phyloP scores from a whole-genome alignment of 208 protist species.

The Acanthamoeba sp. region DNA sequence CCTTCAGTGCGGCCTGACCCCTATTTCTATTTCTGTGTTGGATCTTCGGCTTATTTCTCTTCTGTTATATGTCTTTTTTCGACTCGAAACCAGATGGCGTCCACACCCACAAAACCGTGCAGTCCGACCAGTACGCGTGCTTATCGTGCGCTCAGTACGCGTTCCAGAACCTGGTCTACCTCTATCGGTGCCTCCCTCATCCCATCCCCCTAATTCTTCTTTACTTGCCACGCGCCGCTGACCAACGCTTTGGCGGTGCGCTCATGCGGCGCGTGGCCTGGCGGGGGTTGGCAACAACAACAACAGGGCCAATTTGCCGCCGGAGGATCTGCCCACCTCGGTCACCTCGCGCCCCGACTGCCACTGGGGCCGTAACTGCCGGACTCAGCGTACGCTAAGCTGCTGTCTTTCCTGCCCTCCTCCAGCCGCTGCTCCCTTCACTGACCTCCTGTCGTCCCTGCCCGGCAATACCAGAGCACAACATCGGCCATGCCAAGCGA shows the following conservation, averaged over 20 bases:
- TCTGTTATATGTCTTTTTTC: neutral
- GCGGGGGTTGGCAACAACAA: too few species aligned
- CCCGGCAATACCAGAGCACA: neutral
- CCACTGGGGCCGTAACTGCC: conserved; percentile 68
- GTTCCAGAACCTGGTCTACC: conserved; percentile 8
- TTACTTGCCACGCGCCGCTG: too few species aligned
- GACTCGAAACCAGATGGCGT: neutral
- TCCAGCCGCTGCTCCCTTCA: too few species aligned
- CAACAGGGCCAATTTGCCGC: neutral
- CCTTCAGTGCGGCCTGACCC: neutral
- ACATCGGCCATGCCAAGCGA: conserved; percentile 6
- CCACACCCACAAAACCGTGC: conserved; percentile 26
- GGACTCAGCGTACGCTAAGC: conserved; percentile 46
- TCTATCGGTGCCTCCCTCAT: neutral
- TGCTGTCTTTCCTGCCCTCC: too few species aligned
- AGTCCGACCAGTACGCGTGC: neutral
- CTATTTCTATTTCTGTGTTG: neutral
- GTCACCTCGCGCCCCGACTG: conserved; percentile 43
- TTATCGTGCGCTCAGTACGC: conserved; percentile 7
- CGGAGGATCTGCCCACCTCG: conserved; percentile 9
- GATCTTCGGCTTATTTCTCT: neutral
- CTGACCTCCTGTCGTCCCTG: too few species aligned
- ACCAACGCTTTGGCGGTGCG: neutral
- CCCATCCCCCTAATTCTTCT: neutral
- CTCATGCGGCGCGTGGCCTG: neutral